Evolutionary conservation across 257 asterid genomes (phyloP).

Genomic region (Cruciata laevipes): DNA sequence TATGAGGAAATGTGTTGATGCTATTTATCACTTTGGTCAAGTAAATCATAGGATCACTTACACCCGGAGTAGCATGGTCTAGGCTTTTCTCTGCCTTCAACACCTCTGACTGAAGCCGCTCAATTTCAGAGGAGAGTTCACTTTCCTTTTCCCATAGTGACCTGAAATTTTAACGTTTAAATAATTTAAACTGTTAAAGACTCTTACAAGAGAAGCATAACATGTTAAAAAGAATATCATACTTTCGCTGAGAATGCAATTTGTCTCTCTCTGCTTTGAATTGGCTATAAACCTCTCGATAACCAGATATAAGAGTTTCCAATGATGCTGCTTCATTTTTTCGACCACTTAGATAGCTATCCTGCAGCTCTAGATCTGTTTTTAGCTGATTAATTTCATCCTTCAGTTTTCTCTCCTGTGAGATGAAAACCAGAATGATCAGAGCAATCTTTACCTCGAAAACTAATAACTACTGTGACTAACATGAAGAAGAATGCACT

Average conservation of each 20-base stretch:
- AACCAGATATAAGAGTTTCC: conserved; percentile 67
- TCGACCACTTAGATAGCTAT: conserved; percentile 53
- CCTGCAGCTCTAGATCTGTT: conserved; percentile 59
- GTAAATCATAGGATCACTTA: conserved; percentile 33
- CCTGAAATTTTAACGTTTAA: conserved; percentile 34
- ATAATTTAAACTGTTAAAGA: conserved; percentile 21
- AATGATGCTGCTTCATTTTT: conserved; percentile 53
- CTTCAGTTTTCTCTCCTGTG: conserved; percentile 70
- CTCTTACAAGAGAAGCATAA: conserved; percentile 8
- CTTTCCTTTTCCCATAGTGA: conserved; percentile 81
- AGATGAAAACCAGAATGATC: conserved; percentile 10
- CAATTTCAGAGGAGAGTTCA: conserved; percentile 69
- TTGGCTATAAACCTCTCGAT: conserved; percentile 60
- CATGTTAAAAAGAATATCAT: conserved; percentile 26
- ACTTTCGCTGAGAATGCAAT: conserved; percentile 86
- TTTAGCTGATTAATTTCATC: conserved; percentile 76
- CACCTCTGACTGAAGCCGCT: conserved; percentile 75
- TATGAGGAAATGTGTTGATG: not conserved
- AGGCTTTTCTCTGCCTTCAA: conserved; percentile 92
- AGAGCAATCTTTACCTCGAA: not conserved
- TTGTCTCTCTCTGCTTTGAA: conserved; percentile 67
- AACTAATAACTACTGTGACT: not conserved
- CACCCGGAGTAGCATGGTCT: conserved; percentile 97
- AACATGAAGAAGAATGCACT: not conserved
- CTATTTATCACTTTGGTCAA: not conserved